These are phyloP conservation scores for Pythium phragmiticola DNA, from an alignment of 352 stramenopile genomes.

Conservation along the genomic window DNA sequence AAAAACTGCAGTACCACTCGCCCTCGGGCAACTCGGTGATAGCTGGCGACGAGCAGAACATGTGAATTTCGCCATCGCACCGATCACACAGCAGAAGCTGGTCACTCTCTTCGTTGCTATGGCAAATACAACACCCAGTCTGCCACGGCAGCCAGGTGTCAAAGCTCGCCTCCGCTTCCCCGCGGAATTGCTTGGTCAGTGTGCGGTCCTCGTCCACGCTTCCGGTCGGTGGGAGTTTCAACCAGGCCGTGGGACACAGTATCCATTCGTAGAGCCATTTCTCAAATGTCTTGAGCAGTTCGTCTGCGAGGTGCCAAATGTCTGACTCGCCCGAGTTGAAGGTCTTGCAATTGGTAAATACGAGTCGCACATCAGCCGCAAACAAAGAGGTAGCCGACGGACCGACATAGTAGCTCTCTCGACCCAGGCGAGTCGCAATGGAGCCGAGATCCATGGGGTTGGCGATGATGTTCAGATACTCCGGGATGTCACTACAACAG, in stretches of 20 bases:
- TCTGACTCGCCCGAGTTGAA: slow-evolving; percentile 84
- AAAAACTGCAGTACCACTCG: slow-evolving; percentile 86
- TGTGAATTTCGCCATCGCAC: slow-evolving; percentile 88
- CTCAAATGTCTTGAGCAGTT: slow-evolving; percentile 75
- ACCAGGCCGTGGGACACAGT: slow-evolving; percentile 71
- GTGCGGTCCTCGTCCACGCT: slow-evolving; percentile 44
- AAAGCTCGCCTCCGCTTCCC: slow-evolving; percentile 59
- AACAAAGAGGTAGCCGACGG: slow-evolving; percentile 72
- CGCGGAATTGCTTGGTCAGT: slow-evolving; percentile 59
- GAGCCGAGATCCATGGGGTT: slow-evolving; percentile 90
- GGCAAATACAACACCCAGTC: slow-evolving; percentile 73
- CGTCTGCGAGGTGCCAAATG: slow-evolving; percentile 75
- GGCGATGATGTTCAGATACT: slow-evolving; percentile 85
- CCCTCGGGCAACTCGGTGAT: slow-evolving; percentile 70
- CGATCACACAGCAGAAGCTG: slow-evolving; percentile 80
- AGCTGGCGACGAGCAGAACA: slow-evolving; percentile 73
- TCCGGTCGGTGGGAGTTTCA: slow-evolving; percentile 61
- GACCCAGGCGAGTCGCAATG: slow-evolving; percentile 59
- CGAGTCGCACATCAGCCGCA: slow-evolving; percentile 77
- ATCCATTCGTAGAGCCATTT: slow-evolving; percentile 89
- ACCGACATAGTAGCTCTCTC: slow-evolving; percentile 84
- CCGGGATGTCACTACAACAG: slow-evolving; percentile 52
- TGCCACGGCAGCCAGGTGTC: slow-evolving; percentile 80
- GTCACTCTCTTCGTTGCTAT: slow-evolving; percentile 72
- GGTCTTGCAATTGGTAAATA: slow-evolving; percentile 86